Evolutionary conservation across 2,329 filamentous ascomycete genomes (phyloP).

Genomic region (Huntiella savannae): DNA sequence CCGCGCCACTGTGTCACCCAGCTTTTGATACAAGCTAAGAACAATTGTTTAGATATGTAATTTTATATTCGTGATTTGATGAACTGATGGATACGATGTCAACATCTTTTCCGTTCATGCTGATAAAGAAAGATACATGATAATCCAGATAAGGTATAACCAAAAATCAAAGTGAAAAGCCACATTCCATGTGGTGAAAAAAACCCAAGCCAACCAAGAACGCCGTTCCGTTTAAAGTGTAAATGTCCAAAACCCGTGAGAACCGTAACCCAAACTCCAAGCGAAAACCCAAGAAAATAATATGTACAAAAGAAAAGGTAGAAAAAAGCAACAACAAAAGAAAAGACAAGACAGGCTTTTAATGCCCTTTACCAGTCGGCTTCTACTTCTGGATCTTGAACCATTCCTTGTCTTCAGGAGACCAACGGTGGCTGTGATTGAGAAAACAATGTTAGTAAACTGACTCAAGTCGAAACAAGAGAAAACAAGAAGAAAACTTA

Average conservation of each 20-base stretch:
- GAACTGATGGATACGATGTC: no score
- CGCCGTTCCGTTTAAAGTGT: no score
- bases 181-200: no score
- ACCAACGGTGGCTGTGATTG: constrained; percentile 37
- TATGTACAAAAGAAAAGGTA: neutral
- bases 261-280: neutral
- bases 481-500: constrained; percentile 21
- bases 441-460: constrained; percentile 2
- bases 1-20: no score
- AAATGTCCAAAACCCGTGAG: no score
- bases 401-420: constrained; percentile 39
- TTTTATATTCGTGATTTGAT: no score
- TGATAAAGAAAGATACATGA: no score
- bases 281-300: neutral
- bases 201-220: neutral
- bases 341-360: neutral
- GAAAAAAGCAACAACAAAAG: neutral
- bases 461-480: neutral
- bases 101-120: no score
- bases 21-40: no score
- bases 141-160: neutral
- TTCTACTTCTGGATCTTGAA: constrained; percentile 21
- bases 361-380: no score
- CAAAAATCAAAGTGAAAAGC: neutral
- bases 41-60: no score